Conservation (phyloP, 331 rosid genomes). For the Cydonia oblonga region DNA sequence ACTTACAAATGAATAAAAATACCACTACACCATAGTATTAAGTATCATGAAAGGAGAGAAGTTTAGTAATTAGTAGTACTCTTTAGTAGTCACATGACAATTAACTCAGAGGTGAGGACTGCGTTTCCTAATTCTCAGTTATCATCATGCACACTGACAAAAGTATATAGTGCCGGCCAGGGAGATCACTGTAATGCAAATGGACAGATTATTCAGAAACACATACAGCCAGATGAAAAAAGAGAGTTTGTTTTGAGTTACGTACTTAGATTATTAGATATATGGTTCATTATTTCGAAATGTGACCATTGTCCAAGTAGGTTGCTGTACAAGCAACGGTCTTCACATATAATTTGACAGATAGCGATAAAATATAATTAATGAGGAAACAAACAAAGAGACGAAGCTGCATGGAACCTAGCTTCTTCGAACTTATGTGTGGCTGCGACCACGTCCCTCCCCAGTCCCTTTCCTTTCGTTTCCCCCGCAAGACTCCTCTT, state of each 20-base stretch:
- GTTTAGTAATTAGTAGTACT: too few relatives aligned
- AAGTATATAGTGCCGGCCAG: not conserved
- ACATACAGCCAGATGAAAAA: not conserved
- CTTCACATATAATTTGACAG: not conserved
- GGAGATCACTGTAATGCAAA: not conserved
- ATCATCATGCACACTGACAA: not conserved
- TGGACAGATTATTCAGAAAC: not conserved
- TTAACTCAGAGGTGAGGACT: not conserved
- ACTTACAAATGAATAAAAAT: too few relatives aligned
- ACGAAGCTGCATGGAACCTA: constrained; percentile 59
- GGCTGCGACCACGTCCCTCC: constrained; percentile 1
- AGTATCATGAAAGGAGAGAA: rapidly evolving
- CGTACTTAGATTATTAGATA: not conserved
- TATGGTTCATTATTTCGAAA: not conserved
- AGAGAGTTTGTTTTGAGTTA: too few relatives aligned
- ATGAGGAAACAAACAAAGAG: constrained; percentile 33
- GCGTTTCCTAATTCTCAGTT: not conserved
- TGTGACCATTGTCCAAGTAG: not conserved
- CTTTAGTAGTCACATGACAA: not conserved
- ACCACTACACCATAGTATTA: rapidly evolving
- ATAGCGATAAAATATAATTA: not conserved
- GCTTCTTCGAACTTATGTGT: constrained; percentile 15
- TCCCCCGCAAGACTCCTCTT: not conserved
- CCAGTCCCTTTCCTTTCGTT: constrained; percentile 12
- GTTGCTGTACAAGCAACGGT: not conserved